Evolutionary conservation across 164 flowering plant genomes (phyloP).

Genomic region (Tetracentron sinense): DNA sequence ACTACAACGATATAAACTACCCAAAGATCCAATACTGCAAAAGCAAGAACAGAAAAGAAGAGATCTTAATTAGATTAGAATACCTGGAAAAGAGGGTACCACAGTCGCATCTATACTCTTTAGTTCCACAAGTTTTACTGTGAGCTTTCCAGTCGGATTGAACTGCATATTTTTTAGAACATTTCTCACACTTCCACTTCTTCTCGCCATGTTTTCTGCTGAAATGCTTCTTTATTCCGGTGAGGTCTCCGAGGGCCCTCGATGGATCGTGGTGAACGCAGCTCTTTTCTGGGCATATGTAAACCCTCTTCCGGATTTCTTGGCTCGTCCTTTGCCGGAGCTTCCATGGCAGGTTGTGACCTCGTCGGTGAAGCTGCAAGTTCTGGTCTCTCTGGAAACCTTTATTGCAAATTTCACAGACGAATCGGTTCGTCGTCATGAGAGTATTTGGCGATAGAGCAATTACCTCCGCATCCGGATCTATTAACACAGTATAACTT

Average conservation of each 20-base stretch:
- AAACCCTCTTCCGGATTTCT: slow-evolving; percentile 49
- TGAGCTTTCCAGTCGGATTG: slow-evolving; percentile 78
- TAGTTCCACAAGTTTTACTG: slow-evolving; percentile 58
- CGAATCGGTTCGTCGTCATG: slow-evolving; percentile 60
- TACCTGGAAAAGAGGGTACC: slow-evolving; percentile 71
- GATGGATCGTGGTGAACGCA: slow-evolving; percentile 62
- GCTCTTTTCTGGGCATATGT: slow-evolving; percentile 55
- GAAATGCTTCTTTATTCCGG: slow-evolving; percentile 65
- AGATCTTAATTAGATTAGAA: no score
- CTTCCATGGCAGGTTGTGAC: slow-evolving; percentile 70
- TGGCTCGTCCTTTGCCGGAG: slow-evolving; percentile 42
- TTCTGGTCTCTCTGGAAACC: slow-evolving; percentile 67
- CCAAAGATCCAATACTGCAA: background rate
- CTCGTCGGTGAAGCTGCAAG: slow-evolving; percentile 55
- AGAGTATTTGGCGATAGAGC: slow-evolving; percentile 60
- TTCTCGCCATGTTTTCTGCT: slow-evolving; percentile 70
- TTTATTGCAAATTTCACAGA: slow-evolving; percentile 61
- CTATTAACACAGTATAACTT: slow-evolving; percentile 20
- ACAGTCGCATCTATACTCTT: slow-evolving; percentile 66
- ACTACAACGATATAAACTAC: background rate
- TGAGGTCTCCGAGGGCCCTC: slow-evolving; percentile 57
- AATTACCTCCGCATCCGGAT: slow-evolving; percentile 70
- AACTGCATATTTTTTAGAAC: slow-evolving; percentile 66
- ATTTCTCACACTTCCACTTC: slow-evolving; percentile 72
- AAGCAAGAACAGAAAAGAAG: background rate